Base-by-base conservation (phyloP, 768 basidiomycete species). In the Clitopilus passeckerianus region DNA sequence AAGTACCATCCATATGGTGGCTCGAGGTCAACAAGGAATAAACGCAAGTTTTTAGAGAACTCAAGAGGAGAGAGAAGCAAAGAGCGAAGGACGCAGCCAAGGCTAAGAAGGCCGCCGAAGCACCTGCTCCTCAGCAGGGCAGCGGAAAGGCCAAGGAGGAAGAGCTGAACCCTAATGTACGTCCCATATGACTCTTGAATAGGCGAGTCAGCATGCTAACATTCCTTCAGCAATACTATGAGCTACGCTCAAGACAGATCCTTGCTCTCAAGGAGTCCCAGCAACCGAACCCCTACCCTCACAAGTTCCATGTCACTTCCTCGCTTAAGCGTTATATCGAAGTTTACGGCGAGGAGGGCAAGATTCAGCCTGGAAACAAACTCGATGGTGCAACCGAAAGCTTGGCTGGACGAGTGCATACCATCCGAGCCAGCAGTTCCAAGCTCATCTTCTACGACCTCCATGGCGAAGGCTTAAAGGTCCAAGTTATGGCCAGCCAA, bases 371-470 rank as follows among this genome's bases (percentile, higher is more conserved):
- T 22, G 91, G 91, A 22, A 75, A 78, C 67, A 89, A 86, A 77
- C 76, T 91, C 1, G 81, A 87, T 8, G 77, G 73, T 4, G 72
- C 72, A 4, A 75, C 61, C 1, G 91, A 89, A 67, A 80, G 79
- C 54, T 79, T 99, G 34, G 93, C 97, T 34, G 97, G 97, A 6
- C 84, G 97, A 55, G 86, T 99, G 57, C 92, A 95, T 72, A 93
- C 88, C 66, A 95, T 97, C 63, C 87, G 97, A 22, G 80, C 82
- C 35, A 87, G 86, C 14, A 86, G 92, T 24, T 76, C 84, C 68
- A 96, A 94, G 81, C 83, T 99, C 57, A 80, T 82, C 56, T 99
- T 99, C 74, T 98, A 98, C 73, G 97, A 98, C 72, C 76, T 99
- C 16, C 90, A 92, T 66, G 87, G 89, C 7, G 96, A 98, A 72